Evolutionary conservation across 345 rosid genomes (phyloP), one percentile per base, ranked within the genome.

Genomic region (Citrus cavaleriei): DNA sequence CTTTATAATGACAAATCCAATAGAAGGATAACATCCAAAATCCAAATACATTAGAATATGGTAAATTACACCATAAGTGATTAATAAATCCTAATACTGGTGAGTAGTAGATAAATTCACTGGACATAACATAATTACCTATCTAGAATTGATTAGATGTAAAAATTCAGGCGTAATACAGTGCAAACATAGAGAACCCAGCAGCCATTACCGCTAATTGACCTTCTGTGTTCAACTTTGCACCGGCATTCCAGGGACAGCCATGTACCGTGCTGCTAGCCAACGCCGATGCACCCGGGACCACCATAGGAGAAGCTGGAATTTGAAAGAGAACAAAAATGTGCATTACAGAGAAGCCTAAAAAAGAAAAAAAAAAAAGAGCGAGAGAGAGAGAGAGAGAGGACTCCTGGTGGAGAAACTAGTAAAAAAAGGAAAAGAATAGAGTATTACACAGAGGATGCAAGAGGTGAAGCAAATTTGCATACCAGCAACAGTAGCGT

Each of bases 401-500:
- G 0, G 18, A 65, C 2, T 14, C 25, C 46, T 34, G 24, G 0
- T 34, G 69, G 37, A 65, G 5, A 46, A 46, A 46, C 51, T 46
- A 46, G 51, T 54, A 5, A 54, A 18, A 18, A 54, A 54, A 54
- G 7, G 58, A 1, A 54, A 13, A 46, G 51, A 46, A 4, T 54
- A 54, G 58, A 54, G 22, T 54, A 54, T 16, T 54, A 54, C 58
- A 54, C 2, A 18, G 58, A 54, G 22, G 7, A 54, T 16, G 58
- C 58, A 54, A 54, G 58, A 5, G 22, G 58, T 54, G 58, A 54
- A 54, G 58, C 62, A 66, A 35, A 38, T 46, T 35, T 70, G 57
- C 80, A 84, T 85, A 88, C 94, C 87, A 1, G 89, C 89, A 49
- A 82, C 75, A 38, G 84, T 51, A 30, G 93, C 81, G 71, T 86